phyloP scores from a whole-genome alignment of 148 eudicot species.

The Heliosperma pusillum region DNA sequence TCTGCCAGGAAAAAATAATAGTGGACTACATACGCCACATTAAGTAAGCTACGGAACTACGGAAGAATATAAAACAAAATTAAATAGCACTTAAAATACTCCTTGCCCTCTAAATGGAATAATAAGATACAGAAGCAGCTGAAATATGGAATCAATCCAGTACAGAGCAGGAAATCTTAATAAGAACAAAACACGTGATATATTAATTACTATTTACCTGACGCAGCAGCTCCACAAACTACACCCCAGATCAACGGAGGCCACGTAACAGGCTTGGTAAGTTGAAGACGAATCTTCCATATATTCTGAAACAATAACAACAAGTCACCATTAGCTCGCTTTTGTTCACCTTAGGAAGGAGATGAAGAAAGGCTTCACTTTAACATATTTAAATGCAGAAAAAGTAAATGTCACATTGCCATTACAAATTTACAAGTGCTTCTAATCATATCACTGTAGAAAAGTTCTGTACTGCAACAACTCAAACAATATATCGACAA shows the following conservation, averaged over 20 bases:
- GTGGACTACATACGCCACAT: not conserved
- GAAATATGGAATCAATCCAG: not conserved
- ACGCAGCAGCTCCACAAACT: constrained; percentile 99
- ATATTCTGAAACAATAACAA: constrained; percentile 49
- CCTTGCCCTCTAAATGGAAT: not conserved
- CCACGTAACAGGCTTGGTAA: constrained; percentile 96
- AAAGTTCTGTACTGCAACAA: not conserved
- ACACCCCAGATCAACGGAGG: constrained; percentile 99
- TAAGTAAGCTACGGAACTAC: not conserved
- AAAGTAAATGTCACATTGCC: not conserved
- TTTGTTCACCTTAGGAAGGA: not conserved
- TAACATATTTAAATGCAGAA: not conserved
- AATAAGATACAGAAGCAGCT: not conserved
- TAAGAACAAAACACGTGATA: not conserved
- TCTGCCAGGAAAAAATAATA: not conserved
- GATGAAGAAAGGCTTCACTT: not conserved
- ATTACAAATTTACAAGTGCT: not conserved
- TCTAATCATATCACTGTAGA: not conserved
- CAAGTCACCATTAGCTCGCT: constrained; percentile 15
- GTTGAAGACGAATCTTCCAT: constrained; percentile 98
- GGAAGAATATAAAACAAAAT: not conserved
- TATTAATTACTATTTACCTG: constrained; percentile 57
- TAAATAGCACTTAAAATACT: not conserved
- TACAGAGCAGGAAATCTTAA: not conserved
- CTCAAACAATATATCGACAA: not conserved